Conservation (phyloP, 1,139 yeast species). For the Nakaseomyces uthaithaninus region DNA sequence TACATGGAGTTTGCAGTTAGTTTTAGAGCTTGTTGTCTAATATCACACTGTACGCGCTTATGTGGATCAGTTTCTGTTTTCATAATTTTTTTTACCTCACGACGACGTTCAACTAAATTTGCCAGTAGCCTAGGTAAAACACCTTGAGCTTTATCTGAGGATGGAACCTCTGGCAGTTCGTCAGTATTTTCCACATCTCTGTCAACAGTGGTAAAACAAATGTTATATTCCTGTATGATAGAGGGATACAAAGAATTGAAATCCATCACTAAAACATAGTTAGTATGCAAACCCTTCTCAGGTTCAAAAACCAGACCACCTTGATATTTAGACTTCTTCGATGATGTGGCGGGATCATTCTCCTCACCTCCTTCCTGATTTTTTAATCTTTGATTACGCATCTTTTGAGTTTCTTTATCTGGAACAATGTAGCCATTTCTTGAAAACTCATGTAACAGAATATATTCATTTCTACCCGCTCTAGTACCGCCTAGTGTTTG, state of each 20-base stretch:
- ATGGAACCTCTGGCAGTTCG: slow-evolving; percentile 67
- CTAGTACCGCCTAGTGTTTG: slow-evolving; percentile 92
- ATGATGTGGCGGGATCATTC: slow-evolving; percentile 44
- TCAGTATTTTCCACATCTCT: slow-evolving; percentile 58
- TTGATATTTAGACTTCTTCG: slow-evolving; percentile 75
- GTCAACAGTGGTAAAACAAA: slow-evolving; percentile 92
- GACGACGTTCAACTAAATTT: slow-evolving; percentile 81
- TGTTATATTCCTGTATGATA: slow-evolving; percentile 92
- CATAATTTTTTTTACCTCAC: slow-evolving; percentile 82
- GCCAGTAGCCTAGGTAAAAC: slow-evolving; percentile 80
- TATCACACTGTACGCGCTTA: slow-evolving; percentile 77
- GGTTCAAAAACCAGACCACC: slow-evolving; percentile 99
- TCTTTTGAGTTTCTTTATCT: slow-evolving; percentile 60
- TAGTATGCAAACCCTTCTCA: slow-evolving; percentile 86
- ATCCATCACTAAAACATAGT: slow-evolving; percentile 89
- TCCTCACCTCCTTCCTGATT: slow-evolving; percentile 33
- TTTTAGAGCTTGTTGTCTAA: slow-evolving; percentile 91
- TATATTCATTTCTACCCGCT: slow-evolving; percentile 91
- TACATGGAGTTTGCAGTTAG: slow-evolving; percentile 98
- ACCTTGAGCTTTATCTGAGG: slow-evolving; percentile 53
- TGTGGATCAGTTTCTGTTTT: slow-evolving; percentile 61
- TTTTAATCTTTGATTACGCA: slow-evolving; percentile 35
- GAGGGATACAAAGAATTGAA: slow-evolving; percentile 97
- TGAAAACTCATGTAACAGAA: slow-evolving; percentile 85
- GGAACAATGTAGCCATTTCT: slow-evolving; percentile 80